A percentile compares a stretch with the other conserved stretches of the same genome.
Evolutionary conservation across 176 grass and related monocot species (phyloP).

Genomic region (Eragrostis nindensis): DNA sequence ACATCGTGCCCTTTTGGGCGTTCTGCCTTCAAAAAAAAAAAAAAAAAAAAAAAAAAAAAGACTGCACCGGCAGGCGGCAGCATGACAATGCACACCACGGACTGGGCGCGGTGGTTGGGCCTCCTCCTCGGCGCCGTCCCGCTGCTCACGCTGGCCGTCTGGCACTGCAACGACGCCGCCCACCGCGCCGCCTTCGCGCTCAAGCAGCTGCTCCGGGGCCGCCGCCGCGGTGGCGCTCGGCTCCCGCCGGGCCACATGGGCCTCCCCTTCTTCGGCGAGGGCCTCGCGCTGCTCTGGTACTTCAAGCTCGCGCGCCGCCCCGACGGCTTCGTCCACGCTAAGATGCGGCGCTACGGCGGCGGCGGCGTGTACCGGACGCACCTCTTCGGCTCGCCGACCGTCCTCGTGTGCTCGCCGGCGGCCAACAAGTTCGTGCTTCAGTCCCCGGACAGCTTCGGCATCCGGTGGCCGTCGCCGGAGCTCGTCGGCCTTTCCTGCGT

Average conservation of each 20-base stretch:
- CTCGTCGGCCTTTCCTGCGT: constrained; percentile 27
- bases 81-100: not conserved
- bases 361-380: constrained; percentile 39
- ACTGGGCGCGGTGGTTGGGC: constrained; percentile 11
- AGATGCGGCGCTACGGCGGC: not conserved
- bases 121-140: constrained; percentile 2
- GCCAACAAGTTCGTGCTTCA: constrained; percentile 55
- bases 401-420: constrained; percentile 39
- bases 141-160: constrained; percentile 26
- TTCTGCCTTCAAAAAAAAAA: no score
- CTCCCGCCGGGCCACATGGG: constrained; percentile 59
- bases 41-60: no score
- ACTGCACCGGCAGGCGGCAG: no score
- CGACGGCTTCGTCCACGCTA: constrained; percentile 27
- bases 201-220: not conserved
- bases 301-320: constrained; percentile 33
- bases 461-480: constrained; percentile 37
- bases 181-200: constrained; percentile 30
- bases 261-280: constrained; percentile 50
- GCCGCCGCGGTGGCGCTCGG: not conserved
- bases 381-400: constrained; percentile 38
- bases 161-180: constrained; percentile 9
- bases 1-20: no score
- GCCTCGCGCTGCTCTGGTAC: constrained; percentile 41
- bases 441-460: constrained; percentile 23